Percentiles rank a stretch among this genome's conserved stretches.
Evolutionary conservation across 139 green algal genomes (phyloP).

Genomic region (Chlorella vulgaris): DNA sequence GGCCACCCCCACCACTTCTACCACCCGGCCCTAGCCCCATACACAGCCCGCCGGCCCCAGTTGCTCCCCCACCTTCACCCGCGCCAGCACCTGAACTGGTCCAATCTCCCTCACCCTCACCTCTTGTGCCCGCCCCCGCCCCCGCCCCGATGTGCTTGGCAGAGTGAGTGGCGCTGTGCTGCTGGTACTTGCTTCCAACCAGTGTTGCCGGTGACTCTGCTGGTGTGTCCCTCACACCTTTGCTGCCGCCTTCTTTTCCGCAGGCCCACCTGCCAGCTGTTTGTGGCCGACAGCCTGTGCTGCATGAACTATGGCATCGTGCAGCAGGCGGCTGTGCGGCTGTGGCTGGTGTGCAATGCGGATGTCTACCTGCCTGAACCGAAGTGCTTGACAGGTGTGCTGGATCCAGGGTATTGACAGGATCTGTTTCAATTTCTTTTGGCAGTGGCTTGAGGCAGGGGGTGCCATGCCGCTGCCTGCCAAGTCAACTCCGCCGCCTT

Average conservation of each 20-base stretch:
- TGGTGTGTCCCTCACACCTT: neutral
- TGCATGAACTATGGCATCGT: constrained; percentile 3
- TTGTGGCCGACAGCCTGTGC: constrained; percentile 3
- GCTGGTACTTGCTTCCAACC: neutral
- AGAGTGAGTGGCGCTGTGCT: neutral
- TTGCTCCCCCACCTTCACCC: too few relatives aligned
- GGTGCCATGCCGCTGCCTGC: neutral
- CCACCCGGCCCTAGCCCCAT: neutral
- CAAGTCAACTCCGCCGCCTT: neutral
- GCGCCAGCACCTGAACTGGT: neutral
- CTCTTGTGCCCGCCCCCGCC: neutral
- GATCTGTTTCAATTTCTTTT: neutral
- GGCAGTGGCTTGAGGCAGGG: neutral
- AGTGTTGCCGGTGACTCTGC: neutral
- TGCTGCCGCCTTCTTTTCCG: neutral
- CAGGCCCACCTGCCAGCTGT: constrained; percentile 1
- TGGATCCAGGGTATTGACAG: too few relatives aligned
- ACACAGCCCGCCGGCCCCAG: neutral
- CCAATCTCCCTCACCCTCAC: neutral
- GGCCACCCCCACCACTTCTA: neutral
- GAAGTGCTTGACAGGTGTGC: neutral
- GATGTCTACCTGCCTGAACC: constrained; percentile 3
- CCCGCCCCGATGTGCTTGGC: neutral
- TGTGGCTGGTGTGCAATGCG: neutral
- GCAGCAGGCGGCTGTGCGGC: neutral